phyloP scores from a whole-genome alignment of 495 filamentous ascomycete species.

The Trichoderma orchidacearum region DNA sequence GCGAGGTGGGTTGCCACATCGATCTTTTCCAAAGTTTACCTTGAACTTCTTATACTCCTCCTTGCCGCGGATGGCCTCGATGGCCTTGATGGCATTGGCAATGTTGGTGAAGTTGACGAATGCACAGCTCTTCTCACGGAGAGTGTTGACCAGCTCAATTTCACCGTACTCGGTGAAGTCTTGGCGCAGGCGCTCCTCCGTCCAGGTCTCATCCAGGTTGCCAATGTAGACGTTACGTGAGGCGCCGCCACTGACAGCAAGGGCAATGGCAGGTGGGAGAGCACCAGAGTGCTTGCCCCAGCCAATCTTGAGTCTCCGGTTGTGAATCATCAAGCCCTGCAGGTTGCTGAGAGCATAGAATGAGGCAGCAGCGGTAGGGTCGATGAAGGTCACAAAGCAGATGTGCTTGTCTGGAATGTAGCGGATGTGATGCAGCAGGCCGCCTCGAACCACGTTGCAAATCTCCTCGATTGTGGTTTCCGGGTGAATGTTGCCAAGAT shows the following conservation, averaged over 20 bases:
- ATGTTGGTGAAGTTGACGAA: slow-evolving; percentile 99
- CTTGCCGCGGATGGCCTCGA: slow-evolving; percentile 84
- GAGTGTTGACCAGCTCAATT: slow-evolving; percentile 91
- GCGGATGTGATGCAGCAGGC: slow-evolving; percentile 89
- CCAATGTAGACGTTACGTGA: slow-evolving; percentile 96
- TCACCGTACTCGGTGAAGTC: slow-evolving; percentile 98
- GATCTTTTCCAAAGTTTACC: slow-evolving; percentile 98
- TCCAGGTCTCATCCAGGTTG: slow-evolving; percentile 95
- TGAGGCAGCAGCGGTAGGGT: slow-evolving; percentile 92
- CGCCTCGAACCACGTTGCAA: slow-evolving; percentile 90
- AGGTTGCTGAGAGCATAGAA: slow-evolving; percentile 97
- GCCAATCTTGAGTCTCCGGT: slow-evolving; percentile 91
- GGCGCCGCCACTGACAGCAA: slow-evolving; percentile 91
- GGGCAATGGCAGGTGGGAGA: slow-evolving; percentile 86
- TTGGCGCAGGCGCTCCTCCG: slow-evolving; percentile 84
- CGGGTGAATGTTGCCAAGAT: slow-evolving; percentile 96
- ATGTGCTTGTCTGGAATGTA: slow-evolving; percentile 99
- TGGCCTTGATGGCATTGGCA: slow-evolving; percentile 97
- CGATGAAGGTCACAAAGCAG: slow-evolving; percentile 98
- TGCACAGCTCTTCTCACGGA: slow-evolving; percentile 97
- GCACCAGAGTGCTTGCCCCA: slow-evolving; percentile 99
- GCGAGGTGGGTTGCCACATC: slow-evolving; percentile 90
- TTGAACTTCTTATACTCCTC: slow-evolving; percentile 98
- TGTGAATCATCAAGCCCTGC: slow-evolving; percentile 98
- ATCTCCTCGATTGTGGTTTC: slow-evolving; percentile 98